These are phyloP conservation scores for Solanum hybrid DNA, from an alignment of 305 asterid genomes.

Conservation along the genomic window DNA sequence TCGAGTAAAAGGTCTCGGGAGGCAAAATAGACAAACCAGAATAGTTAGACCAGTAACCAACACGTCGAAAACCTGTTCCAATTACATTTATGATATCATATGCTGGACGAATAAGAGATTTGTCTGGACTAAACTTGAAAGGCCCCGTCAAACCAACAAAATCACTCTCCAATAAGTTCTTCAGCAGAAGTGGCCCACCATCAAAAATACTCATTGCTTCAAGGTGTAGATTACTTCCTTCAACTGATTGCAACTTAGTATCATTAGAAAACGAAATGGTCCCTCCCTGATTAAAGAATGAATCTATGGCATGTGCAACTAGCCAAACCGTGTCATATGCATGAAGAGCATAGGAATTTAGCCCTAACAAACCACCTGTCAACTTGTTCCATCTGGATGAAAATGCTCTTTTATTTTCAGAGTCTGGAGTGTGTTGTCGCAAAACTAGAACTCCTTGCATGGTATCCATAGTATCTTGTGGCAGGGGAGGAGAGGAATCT, in stretches of 20 bases:
- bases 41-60: slow-evolving; percentile 43
- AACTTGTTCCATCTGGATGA: slow-evolving; percentile 23
- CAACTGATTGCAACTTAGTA: slow-evolving; percentile 16
- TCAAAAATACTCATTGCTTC: slow-evolving; percentile 38
- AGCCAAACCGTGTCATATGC: slow-evolving; percentile 47
- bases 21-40: slow-evolving; percentile 34
- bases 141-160: slow-evolving; percentile 37
- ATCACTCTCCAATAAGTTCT: slow-evolving; percentile 25
- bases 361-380: slow-evolving; percentile 27
- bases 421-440: slow-evolving; percentile 36
- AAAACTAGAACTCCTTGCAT: slow-evolving; percentile 38
- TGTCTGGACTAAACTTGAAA: slow-evolving; percentile 31
- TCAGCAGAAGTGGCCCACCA: slow-evolving; percentile 32
- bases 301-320: slow-evolving; percentile 33
- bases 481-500: slow-evolving; percentile 28
- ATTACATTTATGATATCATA: slow-evolving; percentile 37
- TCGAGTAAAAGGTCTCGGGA: slow-evolving; percentile 31
- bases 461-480: slow-evolving; percentile 21
- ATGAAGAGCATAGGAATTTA: slow-evolving; percentile 30
- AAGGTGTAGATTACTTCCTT: slow-evolving; percentile 27
- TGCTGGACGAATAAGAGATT: slow-evolving; percentile 23
- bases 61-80: slow-evolving; percentile 35
- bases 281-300: slow-evolving; percentile 37
- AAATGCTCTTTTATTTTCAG: slow-evolving; percentile 25
- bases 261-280: slow-evolving; percentile 30